A percentile compares a stretch with the other conserved stretches of the same genome.
Conservation (phyloP, 2,329 filamentous ascomycete genomes). For the Scytalidium lignicola region DNA sequence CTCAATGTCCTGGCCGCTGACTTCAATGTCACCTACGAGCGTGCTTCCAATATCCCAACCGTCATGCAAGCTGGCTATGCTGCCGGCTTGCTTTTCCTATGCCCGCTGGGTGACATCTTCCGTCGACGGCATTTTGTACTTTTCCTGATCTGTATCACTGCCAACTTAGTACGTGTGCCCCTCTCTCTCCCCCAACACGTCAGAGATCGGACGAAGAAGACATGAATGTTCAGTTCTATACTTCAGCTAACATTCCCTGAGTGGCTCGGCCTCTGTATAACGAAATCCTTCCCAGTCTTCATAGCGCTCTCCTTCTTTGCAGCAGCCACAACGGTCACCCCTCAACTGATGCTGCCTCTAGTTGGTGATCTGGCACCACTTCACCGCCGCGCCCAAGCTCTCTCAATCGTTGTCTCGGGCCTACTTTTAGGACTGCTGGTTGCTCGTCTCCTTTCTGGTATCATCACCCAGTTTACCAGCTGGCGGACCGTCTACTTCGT, state of each 20-base stretch:
- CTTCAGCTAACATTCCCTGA: conserved; percentile 17
- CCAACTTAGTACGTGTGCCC: conserved; percentile 57
- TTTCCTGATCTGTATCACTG: conserved; percentile 60
- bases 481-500: conserved; percentile 82
- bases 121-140: conserved; percentile 66
- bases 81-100: conserved; percentile 65
- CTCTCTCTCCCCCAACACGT: no score
- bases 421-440: conserved; percentile 71
- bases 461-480: conserved; percentile 65
- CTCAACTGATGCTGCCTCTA: conserved; percentile 73
- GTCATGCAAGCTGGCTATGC: conserved; percentile 78
- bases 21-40: conserved; percentile 66
- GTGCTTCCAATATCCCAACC: conserved; percentile 63
- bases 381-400: conserved; percentile 59
- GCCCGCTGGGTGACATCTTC: conserved; percentile 69
- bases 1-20: conserved; percentile 68
- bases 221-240: background rate
- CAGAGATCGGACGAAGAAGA: no score
- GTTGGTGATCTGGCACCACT: conserved; percentile 73
- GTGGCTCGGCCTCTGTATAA: conserved; percentile 70
- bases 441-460: conserved; percentile 69
- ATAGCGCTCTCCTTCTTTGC: conserved; percentile 66
- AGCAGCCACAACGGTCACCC: conserved; percentile 75
- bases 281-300: conserved; percentile 59
- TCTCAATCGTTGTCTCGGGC: conserved; percentile 71